Base-by-base conservation (phyloP, 192 early-diverging fungal species). In the Gaertneriomyces sp. region DNA sequence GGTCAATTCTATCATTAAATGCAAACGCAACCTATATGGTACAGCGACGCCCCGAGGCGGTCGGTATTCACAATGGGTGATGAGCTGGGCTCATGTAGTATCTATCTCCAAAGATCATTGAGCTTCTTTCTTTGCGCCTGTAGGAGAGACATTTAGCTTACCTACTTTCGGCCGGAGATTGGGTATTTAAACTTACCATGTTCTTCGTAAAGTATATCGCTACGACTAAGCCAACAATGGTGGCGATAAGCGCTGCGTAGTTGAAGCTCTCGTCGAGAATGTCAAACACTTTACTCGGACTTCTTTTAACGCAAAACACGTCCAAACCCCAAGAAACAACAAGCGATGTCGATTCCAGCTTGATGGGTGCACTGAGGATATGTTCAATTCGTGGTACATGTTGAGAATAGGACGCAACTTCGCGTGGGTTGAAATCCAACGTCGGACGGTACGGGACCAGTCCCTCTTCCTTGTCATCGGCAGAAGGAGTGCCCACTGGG, bases 301-400 rank as follows among this genome's bases (percentile, higher is more conserved):
- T 87, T 38, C 85, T 78, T 45, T 88, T 86, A 5, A 87, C 89
- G 60, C 90, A 88, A 81, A 94, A 99, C 55, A 95, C 58, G 67
- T 99, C 97, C 46, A 93, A 79, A 12, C 97, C 97, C 71, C 88
- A 96, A 0, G 89, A 86, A 14, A 89, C 75, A 7, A 95, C 90
- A 42, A 99, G 76, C 11, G 94, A 87, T 6, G 97, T 99, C 17
- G 94, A 96, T 77, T 99, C 97, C 38, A 99, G 74, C 45, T 86
- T 72, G 16, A 96, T 86, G 1, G 94, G 89, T 11, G 87, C 69
- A 7, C 91, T 87, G 33, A 73, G 66, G 58, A 99, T 92, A 17
- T 72, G 69, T 10, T 69, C 61, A 63, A 93, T 83, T 2, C 90
- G 88, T 5, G 77, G 73, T 68, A 87, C 86, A 58, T 82, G 70